Conservation (phyloP, 2,329 filamentous ascomycete genomes). For the Coniella lustricola region DNA sequence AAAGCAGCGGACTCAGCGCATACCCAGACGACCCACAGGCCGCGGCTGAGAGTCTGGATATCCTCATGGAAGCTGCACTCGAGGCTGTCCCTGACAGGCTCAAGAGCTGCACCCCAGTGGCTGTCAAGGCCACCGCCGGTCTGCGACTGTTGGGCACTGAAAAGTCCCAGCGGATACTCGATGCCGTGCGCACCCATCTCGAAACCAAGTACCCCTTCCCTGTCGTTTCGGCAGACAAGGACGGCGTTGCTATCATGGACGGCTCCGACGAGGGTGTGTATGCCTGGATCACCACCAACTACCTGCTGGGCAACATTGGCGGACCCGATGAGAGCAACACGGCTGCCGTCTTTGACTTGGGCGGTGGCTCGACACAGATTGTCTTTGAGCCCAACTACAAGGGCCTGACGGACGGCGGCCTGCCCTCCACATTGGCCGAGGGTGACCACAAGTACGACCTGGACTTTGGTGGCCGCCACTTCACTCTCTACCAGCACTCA, state of each 20-base stretch:
- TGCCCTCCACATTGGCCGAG: slow-evolving; percentile 76
- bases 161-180: slow-evolving; percentile 74
- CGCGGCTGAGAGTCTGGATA: slow-evolving; percentile 83
- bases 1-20: slow-evolving; percentile 63
- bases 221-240: slow-evolving; percentile 75
- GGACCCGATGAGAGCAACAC: slow-evolving; percentile 84
- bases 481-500: slow-evolving; percentile 94
- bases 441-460: slow-evolving; percentile 96
- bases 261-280: slow-evolving; percentile 96
- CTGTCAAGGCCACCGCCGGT: slow-evolving; percentile 97
- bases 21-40: slow-evolving; percentile 80
- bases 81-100: slow-evolving; percentile 78
- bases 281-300: slow-evolving; percentile 98
- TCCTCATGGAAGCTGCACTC: slow-evolving; percentile 80
- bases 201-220: slow-evolving; percentile 93
- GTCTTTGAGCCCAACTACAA: slow-evolving; percentile 96
- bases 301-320: slow-evolving; percentile 95
- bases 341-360: slow-evolving; percentile 91
- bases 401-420: slow-evolving; percentile 61
- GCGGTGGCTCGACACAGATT: slow-evolving; percentile 95
- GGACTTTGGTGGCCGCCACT: slow-evolving; percentile 81
- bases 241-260: slow-evolving; percentile 94
- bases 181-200: slow-evolving; percentile 74
- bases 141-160: slow-evolving; percentile 79
- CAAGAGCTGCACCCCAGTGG: slow-evolving; percentile 85